A percentile compares a stretch with the other conserved stretches of the same genome.
phyloP scores from a whole-genome alignment of 306 rosid species.

The Pyrus pyrifolia region DNA sequence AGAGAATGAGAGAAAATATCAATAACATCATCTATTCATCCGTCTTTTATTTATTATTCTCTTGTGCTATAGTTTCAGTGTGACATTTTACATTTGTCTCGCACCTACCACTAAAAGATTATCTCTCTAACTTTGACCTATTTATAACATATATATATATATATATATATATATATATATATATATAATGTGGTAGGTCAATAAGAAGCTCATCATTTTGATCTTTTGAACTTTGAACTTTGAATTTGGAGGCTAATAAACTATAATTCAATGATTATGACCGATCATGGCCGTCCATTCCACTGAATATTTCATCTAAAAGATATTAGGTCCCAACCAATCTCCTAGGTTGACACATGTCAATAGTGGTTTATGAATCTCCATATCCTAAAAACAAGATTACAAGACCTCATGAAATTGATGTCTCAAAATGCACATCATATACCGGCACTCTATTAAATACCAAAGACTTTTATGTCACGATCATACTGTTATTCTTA shows the following conservation, averaged over 20 bases:
- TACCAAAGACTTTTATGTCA: too few relatives aligned
- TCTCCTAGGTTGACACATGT: neutral
- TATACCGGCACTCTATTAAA: neutral
- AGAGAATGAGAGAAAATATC: too few relatives aligned
- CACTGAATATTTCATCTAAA: neutral
- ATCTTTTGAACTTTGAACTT: neutral
- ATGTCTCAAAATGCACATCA: neutral
- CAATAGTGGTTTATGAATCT: neutral
- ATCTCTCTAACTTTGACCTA: too few relatives aligned
- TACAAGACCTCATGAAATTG: neutral
- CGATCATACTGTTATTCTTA: too few relatives aligned
- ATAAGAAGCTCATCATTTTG: neutral
- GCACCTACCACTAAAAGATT: too few relatives aligned
- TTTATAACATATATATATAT: too few relatives aligned
- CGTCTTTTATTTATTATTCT: too few relatives aligned
- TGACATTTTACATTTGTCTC: too few relatives aligned
- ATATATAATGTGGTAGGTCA: neutral
- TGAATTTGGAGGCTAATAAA: neutral
- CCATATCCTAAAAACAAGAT: neutral
- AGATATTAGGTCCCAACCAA: neutral
- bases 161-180: too few relatives aligned
- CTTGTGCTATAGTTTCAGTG: too few relatives aligned
- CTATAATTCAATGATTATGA: neutral
- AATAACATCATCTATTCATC: too few relatives aligned
- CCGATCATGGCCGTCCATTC: neutral